Base-by-base conservation (phyloP, 2,329 filamentous ascomycete genomes). In the Aspergillus glaucus region DNA sequence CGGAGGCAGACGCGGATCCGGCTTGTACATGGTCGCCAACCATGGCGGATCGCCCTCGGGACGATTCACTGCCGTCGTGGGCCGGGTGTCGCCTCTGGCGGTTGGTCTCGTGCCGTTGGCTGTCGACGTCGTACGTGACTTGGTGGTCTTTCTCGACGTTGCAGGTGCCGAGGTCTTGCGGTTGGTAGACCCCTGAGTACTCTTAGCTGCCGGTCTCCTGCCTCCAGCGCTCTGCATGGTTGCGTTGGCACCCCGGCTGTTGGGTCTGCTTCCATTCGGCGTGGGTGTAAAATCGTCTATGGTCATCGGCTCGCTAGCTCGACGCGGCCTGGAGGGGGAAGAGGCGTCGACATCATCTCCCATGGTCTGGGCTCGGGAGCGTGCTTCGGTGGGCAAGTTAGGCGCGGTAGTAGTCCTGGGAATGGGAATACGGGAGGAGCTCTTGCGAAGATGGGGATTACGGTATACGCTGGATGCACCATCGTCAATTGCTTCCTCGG, bases 1-100 rank as follows among this genome's bases (percentile, higher is more conserved):
- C 0, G 90, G 93, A 5, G 93, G 93, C 30, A 98, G 76, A 52
- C 90, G 85, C 26, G 93, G 93, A 64, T 98, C 93, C 0, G 93
- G 93, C 63, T 94, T 95, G 70, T 96, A 98, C 70, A 95, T 89
- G 19, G 87, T 88, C 42, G 93, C 81, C 70, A 97, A 81, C 93
- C 93, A 98, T 45, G 93, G 93, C 8, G 93, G 90, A 47, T 97
- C 92, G 17, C 93, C 93, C 74, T 97, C 93, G 0, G 91, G 91
- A 39, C 84, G 81, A 63, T 88, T 81, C 68, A 77, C 64, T 60
- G 77, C 67, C 62, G 78, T 82, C 50, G 65, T 67, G 45, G 75
- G 79, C 26, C 74, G 68, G 42, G 59, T 77, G 21, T 81, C 73
- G 12, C 80, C 80, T 40, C 79, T 79, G 54, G 84, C 79, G 14